Evolutionary conservation across 345 rosid genomes (phyloP).

Genomic region (Camelina neglecta): DNA sequence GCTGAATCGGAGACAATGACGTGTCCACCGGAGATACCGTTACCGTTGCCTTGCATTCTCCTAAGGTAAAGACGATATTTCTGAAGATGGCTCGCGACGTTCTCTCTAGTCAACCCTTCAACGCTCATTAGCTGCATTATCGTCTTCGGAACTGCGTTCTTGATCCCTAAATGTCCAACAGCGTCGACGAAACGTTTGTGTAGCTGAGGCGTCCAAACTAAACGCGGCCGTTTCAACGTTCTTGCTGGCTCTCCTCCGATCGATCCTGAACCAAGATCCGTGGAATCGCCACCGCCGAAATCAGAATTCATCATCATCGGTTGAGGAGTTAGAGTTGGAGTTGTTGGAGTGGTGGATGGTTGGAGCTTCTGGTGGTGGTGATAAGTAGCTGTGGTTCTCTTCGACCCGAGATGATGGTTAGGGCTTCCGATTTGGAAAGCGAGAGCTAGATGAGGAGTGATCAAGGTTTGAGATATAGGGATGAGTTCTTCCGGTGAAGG

Average conservation of each 20-base stretch:
- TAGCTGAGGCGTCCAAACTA: constrained; percentile 97
- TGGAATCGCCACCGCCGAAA: constrained; percentile 26
- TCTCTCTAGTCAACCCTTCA: constrained; percentile 90
- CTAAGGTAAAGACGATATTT: constrained; percentile 89
- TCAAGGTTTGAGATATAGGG: constrained; percentile 68
- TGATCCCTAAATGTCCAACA: constrained; percentile 81
- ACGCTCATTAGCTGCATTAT: constrained; percentile 98
- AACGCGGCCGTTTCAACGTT: constrained; percentile 76
- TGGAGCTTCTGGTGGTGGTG: constrained; percentile 33
- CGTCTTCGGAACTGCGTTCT: constrained; percentile 97
- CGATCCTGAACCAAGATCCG: constrained; percentile 45
- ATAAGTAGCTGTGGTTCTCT: constrained; percentile 4
- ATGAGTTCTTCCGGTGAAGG: constrained; percentile 52
- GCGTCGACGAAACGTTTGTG: constrained; percentile 96
- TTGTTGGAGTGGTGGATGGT: constrained; percentile 32
- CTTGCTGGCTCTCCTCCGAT: constrained; percentile 65
- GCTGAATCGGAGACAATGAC: constrained; percentile 60
- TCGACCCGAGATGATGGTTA: constrained; percentile 8
- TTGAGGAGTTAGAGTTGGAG: constrained; percentile 40
- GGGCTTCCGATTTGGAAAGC: constrained; percentile 71
- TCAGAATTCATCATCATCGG: constrained; percentile 33
- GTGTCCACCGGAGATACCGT: constrained; percentile 49
- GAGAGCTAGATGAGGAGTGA: constrained; percentile 81
- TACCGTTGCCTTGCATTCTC: constrained; percentile 72
- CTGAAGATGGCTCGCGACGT: constrained; percentile 94